A percentile compares a stretch with the other conserved stretches of the same genome.
Evolutionary conservation across 352 stramenopile species (phyloP).

Genomic region (Phytophthora hybrid): DNA sequence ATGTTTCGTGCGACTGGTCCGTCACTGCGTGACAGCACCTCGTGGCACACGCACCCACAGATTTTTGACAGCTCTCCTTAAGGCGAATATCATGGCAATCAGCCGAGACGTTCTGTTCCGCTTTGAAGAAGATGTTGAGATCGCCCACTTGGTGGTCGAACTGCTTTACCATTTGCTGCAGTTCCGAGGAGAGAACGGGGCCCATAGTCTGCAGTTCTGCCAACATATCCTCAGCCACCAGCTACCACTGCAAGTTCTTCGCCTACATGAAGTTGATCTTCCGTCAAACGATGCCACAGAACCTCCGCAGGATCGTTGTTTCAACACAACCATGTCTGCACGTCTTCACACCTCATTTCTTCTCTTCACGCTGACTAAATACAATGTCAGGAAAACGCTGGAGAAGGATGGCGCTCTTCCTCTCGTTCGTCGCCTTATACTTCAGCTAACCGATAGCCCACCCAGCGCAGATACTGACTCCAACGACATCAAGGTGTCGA

Average conservation of each 20-base stretch:
- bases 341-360: constrained; percentile 35
- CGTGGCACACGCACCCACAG: neutral
- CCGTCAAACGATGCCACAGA: constrained; percentile 8
- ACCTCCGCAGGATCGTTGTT: neutral
- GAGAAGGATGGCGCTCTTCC: constrained; percentile 18
- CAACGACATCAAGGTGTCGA: constrained; percentile 17
- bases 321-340: neutral
- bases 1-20: constrained; percentile 27
- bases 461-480: neutral
- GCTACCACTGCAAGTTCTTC: constrained; percentile 38
- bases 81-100: constrained; percentile 30
- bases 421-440: constrained; percentile 11
- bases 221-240: constrained; percentile 33
- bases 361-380: constrained; percentile 46
- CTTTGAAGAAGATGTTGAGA: constrained; percentile 34
- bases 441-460: constrained; percentile 15
- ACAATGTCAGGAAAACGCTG: constrained; percentile 42
- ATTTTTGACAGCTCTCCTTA: constrained; percentile 20
- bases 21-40: constrained; percentile 17
- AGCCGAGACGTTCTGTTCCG: constrained; percentile 28
- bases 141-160: constrained; percentile 31
- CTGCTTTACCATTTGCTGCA: constrained; percentile 37
- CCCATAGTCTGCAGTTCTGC: constrained; percentile 37
- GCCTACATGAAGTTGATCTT: constrained; percentile 25
- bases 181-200: constrained; percentile 9